phyloP scores from a whole-genome alignment of 129 eudicot species.

The Escallonia herrerae region DNA sequence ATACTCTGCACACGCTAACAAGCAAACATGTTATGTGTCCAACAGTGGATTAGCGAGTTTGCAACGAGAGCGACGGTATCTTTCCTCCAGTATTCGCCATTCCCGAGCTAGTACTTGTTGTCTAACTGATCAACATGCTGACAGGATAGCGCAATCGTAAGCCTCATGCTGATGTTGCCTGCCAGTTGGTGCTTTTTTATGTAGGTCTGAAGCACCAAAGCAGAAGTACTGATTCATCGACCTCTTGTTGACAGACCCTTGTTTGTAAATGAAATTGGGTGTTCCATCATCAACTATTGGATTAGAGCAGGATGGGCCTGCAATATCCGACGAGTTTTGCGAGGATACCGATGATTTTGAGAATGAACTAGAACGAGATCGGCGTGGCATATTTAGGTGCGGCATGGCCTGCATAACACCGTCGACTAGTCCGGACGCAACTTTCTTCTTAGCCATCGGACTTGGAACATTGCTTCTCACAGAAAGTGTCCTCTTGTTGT shows the following conservation, averaged over 20 bases:
- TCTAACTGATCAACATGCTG: conserved; percentile 36
- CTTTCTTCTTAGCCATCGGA: conserved; percentile 76
- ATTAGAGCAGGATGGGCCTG: conserved; percentile 41
- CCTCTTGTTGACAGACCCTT: conserved; percentile 31
- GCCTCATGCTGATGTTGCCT: conserved; percentile 34
- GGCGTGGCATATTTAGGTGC: conserved; percentile 25
- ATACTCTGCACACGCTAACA: conserved; percentile 1
- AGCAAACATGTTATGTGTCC: not conserved
- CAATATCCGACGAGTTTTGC: conserved; percentile 30
- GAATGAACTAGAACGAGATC: conserved; percentile 55
- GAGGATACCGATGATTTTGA: conserved; percentile 57
- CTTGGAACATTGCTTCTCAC: conserved; percentile 73
- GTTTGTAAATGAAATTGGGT: conserved; percentile 30
- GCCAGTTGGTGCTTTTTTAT: conserved; percentile 16
- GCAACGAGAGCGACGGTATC: conserved; percentile 4
- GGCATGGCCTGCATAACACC: conserved; percentile 72
- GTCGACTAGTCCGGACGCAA: conserved; percentile 59
- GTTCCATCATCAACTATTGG: conserved; percentile 25
- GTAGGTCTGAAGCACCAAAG: conserved; percentile 42
- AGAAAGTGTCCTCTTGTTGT: conserved; percentile 71
- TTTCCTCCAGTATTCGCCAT: not conserved
- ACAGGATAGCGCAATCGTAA: conserved; percentile 48
- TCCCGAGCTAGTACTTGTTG: not conserved
- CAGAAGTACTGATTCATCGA: conserved; percentile 59
- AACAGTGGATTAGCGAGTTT: not conserved